Base-by-base conservation (phyloP, 495 filamentous ascomycete genomes). In the Podospora appendiculata region DNA sequence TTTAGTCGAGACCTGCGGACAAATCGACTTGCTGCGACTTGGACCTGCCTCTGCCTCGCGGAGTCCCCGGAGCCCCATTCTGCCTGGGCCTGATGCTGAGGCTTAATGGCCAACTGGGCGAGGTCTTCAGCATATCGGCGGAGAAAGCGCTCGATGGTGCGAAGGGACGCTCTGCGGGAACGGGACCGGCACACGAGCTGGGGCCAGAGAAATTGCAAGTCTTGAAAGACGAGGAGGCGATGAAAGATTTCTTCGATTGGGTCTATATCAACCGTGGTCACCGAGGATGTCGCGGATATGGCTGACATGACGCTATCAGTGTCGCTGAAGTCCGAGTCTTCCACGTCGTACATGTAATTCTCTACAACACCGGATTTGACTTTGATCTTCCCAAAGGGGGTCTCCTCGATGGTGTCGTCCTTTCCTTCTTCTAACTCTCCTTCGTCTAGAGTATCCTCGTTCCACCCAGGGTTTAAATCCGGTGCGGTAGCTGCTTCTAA, bases 1-100 rank as follows among this genome's bases (percentile, higher is more conserved):
- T 52, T 52, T 13, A 45, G 19, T 1, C 50, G 50, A 8, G 50
- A 36, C 46, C 50, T 14, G 41, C 50, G 50, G 11, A 52, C 32
- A 39, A 52, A 52, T 34, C 14, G 16, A 8, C 14, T 25, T 25
- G 25, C 25, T 5, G 25, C 14, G 46, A 13, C 32, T 8, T 4
- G 1, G 13, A 38, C 8, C 36, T 38, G 36, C 3, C 2, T 7
- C 36, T 38, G 36, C 13, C 36, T 38, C 13, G 36, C 9, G 13
- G 36, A 7, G 3, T 38, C 10, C 36, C 13, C 36, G 13, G 7
- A 38, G 13, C 36, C 36, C 36, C 7, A 2, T 13, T 38, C 36
- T 38, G 36, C 9, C 36, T 38, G 10, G 10, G 36, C 10, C 13
- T 38, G 9, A 13, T 3, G 9, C 36, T 38, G 10, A 2, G 36